A percentile compares a stretch with the other conserved stretches of the same genome.
phyloP scores from a whole-genome alignment of 2,329 filamentous ascomycete genomes.

The Rhynchosporium agropyri region DNA sequence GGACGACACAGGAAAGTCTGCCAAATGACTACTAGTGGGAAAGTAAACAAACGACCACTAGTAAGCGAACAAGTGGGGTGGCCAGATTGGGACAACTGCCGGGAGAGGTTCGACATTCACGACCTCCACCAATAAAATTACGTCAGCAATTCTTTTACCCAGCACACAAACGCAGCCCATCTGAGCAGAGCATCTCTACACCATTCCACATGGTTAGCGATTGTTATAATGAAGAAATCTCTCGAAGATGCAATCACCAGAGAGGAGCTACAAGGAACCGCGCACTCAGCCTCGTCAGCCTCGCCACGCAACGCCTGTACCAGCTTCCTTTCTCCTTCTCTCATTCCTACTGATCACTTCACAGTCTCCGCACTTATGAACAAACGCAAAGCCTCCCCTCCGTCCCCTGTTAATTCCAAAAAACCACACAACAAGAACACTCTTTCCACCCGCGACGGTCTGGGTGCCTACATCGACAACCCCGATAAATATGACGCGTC shows the following conservation, averaged over 20 bases:
- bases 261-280: conserved; percentile 47
- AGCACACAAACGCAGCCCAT: not conserved
- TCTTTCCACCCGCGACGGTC: conserved; percentile 57
- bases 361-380: conserved; percentile 57
- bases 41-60: no score
- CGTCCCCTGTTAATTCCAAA: conserved; percentile 18
- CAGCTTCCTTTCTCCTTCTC: conserved; percentile 18
- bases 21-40: no score
- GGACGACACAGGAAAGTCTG: no score
- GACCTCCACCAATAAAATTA: no score
- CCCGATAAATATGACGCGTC: conserved; percentile 62
- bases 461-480: conserved; percentile 66
- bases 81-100: no score
- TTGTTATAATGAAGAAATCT: conserved; percentile 20
- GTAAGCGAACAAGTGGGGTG: no score
- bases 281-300: conserved; percentile 39
- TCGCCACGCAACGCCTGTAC: conserved; percentile 50
- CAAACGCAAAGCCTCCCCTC: conserved; percentile 32
- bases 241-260: conserved; percentile 47
- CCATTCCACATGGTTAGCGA: not conserved
- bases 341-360: conserved; percentile 2
- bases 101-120: no score
- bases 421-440: conserved; percentile 23
- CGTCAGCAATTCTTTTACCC: no score
- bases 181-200: not conserved